A percentile compares a stretch with the other conserved stretches of the same genome.
Conservation (phyloP, 768 basidiomycete genomes). For the Lactarius akahatsu region DNA sequence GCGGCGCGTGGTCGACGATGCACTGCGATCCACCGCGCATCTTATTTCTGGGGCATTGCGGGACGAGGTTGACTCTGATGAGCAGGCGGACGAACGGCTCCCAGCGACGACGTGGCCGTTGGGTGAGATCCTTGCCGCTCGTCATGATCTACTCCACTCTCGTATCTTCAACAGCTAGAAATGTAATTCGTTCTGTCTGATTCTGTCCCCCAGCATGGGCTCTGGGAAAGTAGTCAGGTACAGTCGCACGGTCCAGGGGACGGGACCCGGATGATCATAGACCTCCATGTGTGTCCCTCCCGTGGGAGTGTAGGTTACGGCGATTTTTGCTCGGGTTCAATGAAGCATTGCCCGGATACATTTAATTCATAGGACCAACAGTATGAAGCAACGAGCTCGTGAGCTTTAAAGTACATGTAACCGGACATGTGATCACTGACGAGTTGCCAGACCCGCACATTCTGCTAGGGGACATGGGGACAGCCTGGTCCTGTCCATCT, state of each 20-base stretch:
- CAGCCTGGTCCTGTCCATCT: not conserved
- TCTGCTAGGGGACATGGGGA: not conserved
- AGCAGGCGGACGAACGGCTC: conserved; percentile 14
- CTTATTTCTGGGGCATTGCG: conserved; percentile 26
- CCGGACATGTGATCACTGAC: too few relatives aligned
- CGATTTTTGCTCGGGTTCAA: too few relatives aligned
- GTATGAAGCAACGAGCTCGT: not conserved
- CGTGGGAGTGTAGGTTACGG: too few relatives aligned
- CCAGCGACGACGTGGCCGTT: conserved; percentile 95
- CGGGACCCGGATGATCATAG: not conserved
- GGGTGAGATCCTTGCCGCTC: conserved; percentile 84
- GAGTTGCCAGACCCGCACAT: not conserved
- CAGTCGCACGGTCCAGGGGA: not conserved
- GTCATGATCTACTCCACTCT: conserved; percentile 95
- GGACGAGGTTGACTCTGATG: conserved; percentile 37
- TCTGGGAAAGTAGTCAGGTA: not conserved
- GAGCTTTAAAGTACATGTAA: too few relatives aligned
- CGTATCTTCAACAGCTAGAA: conserved; percentile 88
- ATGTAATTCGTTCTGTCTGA: conserved; percentile 15
- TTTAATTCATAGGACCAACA: too few relatives aligned
- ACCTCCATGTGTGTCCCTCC: too few relatives aligned
- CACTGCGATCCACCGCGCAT: conserved; percentile 36
- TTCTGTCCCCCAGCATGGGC: not conserved
- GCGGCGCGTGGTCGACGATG: conserved; percentile 60
- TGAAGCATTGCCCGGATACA: too few relatives aligned